Base-by-base conservation (phyloP, 1,284 basidiomycete genomes). In the Marasmius fiardii region DNA sequence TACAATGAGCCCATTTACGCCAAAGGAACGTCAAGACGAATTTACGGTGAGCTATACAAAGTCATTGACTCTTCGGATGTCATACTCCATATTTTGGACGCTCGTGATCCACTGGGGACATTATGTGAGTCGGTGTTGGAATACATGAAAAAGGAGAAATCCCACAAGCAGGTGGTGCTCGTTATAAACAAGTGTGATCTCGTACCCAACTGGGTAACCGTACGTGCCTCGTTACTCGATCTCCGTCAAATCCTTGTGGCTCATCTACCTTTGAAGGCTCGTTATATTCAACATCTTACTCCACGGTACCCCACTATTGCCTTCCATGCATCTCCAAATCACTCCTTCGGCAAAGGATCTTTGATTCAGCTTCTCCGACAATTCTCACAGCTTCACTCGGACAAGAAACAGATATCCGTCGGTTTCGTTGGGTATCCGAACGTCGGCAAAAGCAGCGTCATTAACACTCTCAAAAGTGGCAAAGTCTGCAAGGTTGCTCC, bases 341-440 rank as follows among this genome's bases (percentile, higher is more conserved):
- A 99, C 75, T 98, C 96, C 3, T 99, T 98, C 67, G 96, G 95
- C 61, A 98, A 98, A 75, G 97, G 96, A 31, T 94, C 95, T 31
- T 86, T 99, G 59, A 99, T 99, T 66, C 95, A 98, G 72, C 85
- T 99, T 35, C 82, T 99, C 43, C 88, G 97, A 33, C 96, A 99
- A 70, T 99, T 99, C 73, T 93, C 94, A 10, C 92, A 93, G 60
- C 83, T 99, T 35, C 96, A 98, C 74, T 93, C 94, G 12, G 97
- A 99, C 79, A 98, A 97, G 80, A 99, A 98, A 76, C 96, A 99
- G 73, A 98, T 99, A 68, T 96, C 93, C 33, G 94, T 99, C 60
- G 96, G 96, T 10, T 94, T 99, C 69, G 85, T 99, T 62, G 96
- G 97, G 51, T 99, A 99, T 73, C 96, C 97, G 4, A 99, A 99